Base-by-base conservation (phyloP, 805 yeast species). In the Cyberlindnera japonica region DNA sequence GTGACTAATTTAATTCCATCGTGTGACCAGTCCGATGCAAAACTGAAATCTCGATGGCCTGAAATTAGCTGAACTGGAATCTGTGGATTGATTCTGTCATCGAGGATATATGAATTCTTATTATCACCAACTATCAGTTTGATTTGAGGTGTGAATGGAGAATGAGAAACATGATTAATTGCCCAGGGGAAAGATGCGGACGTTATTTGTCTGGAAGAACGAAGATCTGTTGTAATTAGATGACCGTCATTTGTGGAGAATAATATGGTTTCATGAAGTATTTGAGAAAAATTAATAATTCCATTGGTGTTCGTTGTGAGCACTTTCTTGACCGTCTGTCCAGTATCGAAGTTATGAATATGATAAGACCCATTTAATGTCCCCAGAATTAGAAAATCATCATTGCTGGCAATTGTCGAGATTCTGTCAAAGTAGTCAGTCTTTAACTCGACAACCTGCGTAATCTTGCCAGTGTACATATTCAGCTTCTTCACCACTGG, bases 21-120 rank as follows among this genome's bases (percentile, higher is more conserved):
- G 32, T 55, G 53, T 8, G 65, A 62, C 83, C 84, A 79, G 49
- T 77, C 83, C 52, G 82, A 78, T 29, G 79, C 65, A 47, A 79
- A 79, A 4, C 79, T 72, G 52, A 55, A 78, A 52, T 79, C 84
- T 35, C 58, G 57, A 54, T 79, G 84, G 7, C 79, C 81, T 18
- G 43, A 41, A 25, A 69, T 44, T 5, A 47, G 24, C 19, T 47
- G 32, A 4, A 54, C 44, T 11, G 54, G 54, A 15, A 40, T 43
- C 4, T 36, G 33, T 22, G 38, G 18, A 37, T 41, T 28, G 5
- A 58, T 37, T 37, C 80, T 50, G 12, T 63, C 55, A 53, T 79
- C 85, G 4, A 72, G 33, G 4, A 79, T 63, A 40, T 57, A 63
- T 5, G 74, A 60, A 17, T 64, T 59, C 3, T 61, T 53, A 30